Conservation (phyloP, 2,329 filamentous ascomycete genomes). For the Podosphaera xanthii region DNA sequence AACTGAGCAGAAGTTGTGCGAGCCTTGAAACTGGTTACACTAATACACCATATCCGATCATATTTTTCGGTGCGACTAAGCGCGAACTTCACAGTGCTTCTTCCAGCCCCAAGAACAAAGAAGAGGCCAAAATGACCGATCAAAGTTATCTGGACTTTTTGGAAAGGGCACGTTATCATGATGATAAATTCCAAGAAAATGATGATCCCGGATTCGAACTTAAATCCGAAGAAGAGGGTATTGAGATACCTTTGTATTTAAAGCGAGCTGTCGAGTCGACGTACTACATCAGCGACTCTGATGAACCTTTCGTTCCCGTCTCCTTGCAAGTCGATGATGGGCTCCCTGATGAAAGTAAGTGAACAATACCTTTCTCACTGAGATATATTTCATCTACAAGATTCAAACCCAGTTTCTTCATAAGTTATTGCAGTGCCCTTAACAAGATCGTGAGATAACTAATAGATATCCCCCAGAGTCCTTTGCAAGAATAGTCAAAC, state of each 20-base stretch:
- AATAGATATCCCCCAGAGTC: slow-evolving; percentile 26
- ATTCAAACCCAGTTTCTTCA: neutral
- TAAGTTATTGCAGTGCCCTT: neutral
- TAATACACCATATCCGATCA: neutral
- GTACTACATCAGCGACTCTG: slow-evolving; percentile 60
- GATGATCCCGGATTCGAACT: slow-evolving; percentile 18
- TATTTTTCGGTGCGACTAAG: neutral
- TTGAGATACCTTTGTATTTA: slow-evolving; percentile 37
- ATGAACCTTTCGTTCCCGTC: slow-evolving; percentile 67
- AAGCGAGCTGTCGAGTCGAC: slow-evolving; percentile 28
- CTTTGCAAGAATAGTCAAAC: slow-evolving; percentile 44
- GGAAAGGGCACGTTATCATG: slow-evolving; percentile 65
- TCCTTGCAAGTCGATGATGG: slow-evolving; percentile 31
- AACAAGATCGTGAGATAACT: neutral
- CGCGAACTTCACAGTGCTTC: neutral
- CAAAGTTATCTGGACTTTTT: slow-evolving; percentile 68
- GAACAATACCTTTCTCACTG: slow-evolving; percentile 1
- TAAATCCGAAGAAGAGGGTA: slow-evolving; percentile 29
- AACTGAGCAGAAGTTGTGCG: neutral
- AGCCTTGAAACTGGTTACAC: neutral
- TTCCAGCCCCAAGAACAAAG: neutral
- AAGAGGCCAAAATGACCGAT: slow-evolving; percentile 38
- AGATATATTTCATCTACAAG: neutral
- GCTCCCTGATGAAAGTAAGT: slow-evolving; percentile 38
- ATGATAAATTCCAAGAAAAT: slow-evolving; percentile 26